Evolutionary conservation across 805 yeast species (phyloP).

Genomic region (Metschnikowia reukaufii): DNA sequence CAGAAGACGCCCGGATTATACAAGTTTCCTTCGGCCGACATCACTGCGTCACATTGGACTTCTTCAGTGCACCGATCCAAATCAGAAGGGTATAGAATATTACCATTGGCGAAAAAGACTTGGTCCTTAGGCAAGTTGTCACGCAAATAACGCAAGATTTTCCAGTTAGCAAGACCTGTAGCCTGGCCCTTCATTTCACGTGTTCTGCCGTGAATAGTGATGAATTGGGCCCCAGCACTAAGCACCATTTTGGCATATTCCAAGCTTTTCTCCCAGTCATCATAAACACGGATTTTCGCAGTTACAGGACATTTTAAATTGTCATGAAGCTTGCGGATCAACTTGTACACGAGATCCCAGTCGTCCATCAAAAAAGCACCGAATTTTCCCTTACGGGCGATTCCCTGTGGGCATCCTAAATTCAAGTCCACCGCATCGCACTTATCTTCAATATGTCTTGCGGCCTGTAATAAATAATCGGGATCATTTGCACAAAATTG

Average conservation of each 20-base stretch:
- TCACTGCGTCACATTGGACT: conserved; percentile 82
- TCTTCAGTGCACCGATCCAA: conserved; percentile 63
- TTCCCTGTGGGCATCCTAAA: conserved; percentile 97
- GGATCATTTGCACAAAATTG: conserved; percentile 98
- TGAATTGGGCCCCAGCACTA: conserved; percentile 91
- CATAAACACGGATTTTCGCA: conserved; percentile 89
- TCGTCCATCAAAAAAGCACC: conserved; percentile 97
- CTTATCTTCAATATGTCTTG: conserved; percentile 69
- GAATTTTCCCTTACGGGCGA: conserved; percentile 90
- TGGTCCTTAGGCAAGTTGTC: conserved; percentile 77
- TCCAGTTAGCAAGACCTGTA: conserved; percentile 96
- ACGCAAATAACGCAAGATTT: conserved; percentile 65
- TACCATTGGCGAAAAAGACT: conserved; percentile 93
- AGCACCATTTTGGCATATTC: conserved; percentile 87
- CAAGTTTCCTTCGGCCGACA: conserved; percentile 96
- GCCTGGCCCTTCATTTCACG: conserved; percentile 97
- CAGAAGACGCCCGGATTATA: conserved; percentile 91
- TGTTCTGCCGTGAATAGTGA: conserved; percentile 93
- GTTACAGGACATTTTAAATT: conserved; percentile 86
- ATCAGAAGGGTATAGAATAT: conserved; percentile 87
- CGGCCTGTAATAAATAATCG: conserved; percentile 77
- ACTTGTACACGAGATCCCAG: conserved; percentile 75
- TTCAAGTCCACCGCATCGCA: conserved; percentile 97
- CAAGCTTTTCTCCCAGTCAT: conserved; percentile 77
- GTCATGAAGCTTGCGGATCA: conserved; percentile 72